A percentile compares a stretch with the other conserved stretches of the same genome.
phyloP scores from a whole-genome alignment of 1,284 basidiomycete genomes.

The Tylopilus sp. region DNA sequence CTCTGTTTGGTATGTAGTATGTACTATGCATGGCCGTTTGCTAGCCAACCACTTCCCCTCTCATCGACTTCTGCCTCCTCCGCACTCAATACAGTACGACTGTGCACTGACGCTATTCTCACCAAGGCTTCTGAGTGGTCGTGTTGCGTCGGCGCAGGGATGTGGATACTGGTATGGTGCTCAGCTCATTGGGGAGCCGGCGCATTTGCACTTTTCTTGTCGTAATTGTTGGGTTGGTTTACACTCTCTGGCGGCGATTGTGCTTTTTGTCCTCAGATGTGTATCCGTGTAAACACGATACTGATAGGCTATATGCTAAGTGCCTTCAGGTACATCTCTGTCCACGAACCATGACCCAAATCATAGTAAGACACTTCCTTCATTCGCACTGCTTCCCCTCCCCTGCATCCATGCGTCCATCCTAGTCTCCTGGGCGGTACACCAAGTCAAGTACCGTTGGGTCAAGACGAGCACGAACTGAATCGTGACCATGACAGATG shows the following conservation, averaged over 20 bases:
- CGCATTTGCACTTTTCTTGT: conserved; percentile 8
- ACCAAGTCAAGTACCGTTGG: conserved; percentile 5
- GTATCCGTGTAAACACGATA: conserved; percentile 4
- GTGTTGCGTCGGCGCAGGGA: conserved; percentile 22
- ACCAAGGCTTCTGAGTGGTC: conserved; percentile 30
- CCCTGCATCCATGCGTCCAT: conserved; percentile 1
- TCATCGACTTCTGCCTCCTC: conserved; percentile 28
- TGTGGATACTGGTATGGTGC: conserved; percentile 36
- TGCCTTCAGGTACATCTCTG: conserved; percentile 26
- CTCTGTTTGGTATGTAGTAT: conserved; percentile 21
- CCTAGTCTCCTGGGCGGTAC: conserved; percentile 5
- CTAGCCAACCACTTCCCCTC: conserved; percentile 7
- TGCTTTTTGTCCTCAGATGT: neutral
- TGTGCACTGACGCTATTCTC: conserved; percentile 23
- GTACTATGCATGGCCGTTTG: conserved; percentile 13
- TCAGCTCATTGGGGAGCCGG: conserved; percentile 31
- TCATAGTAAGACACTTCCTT: conserved; percentile 4
- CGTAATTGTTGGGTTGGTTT: conserved; percentile 1
- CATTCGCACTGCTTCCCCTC: conserved; percentile 5
- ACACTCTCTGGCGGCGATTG: conserved; percentile 1
- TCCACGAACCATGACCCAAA: conserved; percentile 22
- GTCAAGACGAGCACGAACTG: conserved; percentile 12
- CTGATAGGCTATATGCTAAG: conserved; percentile 22
- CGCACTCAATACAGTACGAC: conserved; percentile 21
- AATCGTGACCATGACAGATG: conserved; percentile 28